Percentiles rank a stretch among this genome's conserved stretches.
Evolutionary conservation across 2,329 filamentous ascomycete species (phyloP).

Genomic region (Rhinocladiella mackenziei): DNA sequence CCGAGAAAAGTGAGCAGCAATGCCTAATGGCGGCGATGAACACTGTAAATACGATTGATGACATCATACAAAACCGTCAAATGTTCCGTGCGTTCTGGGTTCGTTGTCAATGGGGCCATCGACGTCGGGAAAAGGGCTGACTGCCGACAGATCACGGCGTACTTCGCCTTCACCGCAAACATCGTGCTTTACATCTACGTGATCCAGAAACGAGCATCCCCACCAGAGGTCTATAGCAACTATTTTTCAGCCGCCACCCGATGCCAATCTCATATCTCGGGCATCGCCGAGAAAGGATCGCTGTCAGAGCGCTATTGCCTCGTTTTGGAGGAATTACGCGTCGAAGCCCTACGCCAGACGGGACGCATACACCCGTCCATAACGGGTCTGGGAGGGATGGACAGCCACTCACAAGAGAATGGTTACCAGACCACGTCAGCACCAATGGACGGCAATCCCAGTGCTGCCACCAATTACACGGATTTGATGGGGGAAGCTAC

Average conservation of each 20-base stretch:
- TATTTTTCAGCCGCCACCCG: conserved; percentile 25
- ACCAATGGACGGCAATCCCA: conserved; percentile 16
- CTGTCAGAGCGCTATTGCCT: conserved; percentile 27
- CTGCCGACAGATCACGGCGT: conserved; percentile 33
- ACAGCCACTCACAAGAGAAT: conserved; percentile 3
- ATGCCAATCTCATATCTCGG: conserved; percentile 27
- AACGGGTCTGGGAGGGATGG: background rate
- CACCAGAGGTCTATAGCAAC: conserved; percentile 15
- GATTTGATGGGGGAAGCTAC: conserved; percentile 6
- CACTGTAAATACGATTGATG: conserved; percentile 40
- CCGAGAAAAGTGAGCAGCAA: conserved; percentile 31
- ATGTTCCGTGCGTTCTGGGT: conserved; percentile 45
- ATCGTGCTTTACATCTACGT: conserved; percentile 29
- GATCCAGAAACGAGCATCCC: conserved; percentile 20
- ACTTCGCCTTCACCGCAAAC: conserved; percentile 27
- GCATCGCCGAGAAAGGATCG: conserved; percentile 25
- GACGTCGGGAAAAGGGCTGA: conserved; percentile 30
- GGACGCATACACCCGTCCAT: conserved; percentile 5
- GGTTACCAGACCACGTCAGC: conserved; percentile 3
- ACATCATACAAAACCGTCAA: conserved; percentile 36
- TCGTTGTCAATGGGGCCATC: background rate
- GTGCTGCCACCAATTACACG: conserved; percentile 18
- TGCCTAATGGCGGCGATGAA: conserved; percentile 43
- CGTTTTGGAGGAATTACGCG: conserved; percentile 25
- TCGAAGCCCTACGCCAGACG: conserved; percentile 28